Percentiles rank a stretch among this genome's conserved stretches.
Conservation (phyloP, 2,329 filamentous ascomycete genomes). For the Fusarium siculi region DNA sequence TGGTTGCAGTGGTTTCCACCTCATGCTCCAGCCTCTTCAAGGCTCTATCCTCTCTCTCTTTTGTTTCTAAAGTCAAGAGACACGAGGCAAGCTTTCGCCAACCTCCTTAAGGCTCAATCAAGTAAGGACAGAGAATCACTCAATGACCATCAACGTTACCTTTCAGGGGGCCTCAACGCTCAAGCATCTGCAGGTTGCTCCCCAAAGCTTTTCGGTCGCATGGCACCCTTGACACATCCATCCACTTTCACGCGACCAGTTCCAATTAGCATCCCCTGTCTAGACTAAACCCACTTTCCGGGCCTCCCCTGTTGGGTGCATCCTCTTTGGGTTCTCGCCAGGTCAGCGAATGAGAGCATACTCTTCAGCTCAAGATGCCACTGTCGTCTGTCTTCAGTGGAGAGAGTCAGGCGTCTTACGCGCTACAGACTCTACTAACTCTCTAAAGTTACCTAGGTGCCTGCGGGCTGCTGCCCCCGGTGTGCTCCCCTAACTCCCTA, state of each 20-base stretch:
- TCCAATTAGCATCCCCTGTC: slow-evolving; percentile 31
- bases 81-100: slow-evolving; percentile 9
- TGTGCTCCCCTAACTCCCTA: slow-evolving; percentile 3
- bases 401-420: slow-evolving; percentile 10
- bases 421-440: slow-evolving; percentile 29
- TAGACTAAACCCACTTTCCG: slow-evolving; percentile 24
- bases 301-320: slow-evolving; percentile 29
- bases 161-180: slow-evolving; percentile 27
- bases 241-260: slow-evolving; percentile 7
- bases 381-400: slow-evolving; percentile 5
- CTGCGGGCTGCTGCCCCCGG: slow-evolving; percentile 11
- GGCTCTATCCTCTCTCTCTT: slow-evolving; percentile 1
- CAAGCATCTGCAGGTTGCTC: slow-evolving; percentile 15
- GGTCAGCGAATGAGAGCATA: slow-evolving; percentile 14
- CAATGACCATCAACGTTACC: slow-evolving; percentile 8
- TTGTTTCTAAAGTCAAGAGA: neutral
- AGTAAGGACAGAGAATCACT: neutral
- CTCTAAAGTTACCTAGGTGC: slow-evolving; percentile 22
- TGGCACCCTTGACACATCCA: slow-evolving; percentile 30
- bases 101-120: neutral
- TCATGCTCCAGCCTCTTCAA: neutral
- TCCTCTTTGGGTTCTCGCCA: slow-evolving; percentile 3
- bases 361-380: slow-evolving; percentile 9
- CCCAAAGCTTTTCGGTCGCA: slow-evolving; percentile 30
- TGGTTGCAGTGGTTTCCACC: neutral